Evolutionary conservation across 2,329 filamentous ascomycete genomes (phyloP), one percentile per base, ranked within the genome.

Genomic region (Pseudomassariella vexata): DNA sequence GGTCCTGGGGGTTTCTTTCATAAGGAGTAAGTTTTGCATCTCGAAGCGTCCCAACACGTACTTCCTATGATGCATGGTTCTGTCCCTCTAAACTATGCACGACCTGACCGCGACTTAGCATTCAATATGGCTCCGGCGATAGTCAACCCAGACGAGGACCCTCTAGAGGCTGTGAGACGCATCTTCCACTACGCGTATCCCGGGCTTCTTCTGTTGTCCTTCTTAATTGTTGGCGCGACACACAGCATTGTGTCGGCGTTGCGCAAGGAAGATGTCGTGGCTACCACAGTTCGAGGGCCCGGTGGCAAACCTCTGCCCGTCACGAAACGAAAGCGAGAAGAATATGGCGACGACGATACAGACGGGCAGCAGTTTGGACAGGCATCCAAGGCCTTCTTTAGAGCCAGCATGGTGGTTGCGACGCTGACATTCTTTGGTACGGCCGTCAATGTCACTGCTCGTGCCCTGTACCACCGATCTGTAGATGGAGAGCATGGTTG

Each of bases 231-330:
- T 34, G 66, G 70, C 26, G 67, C 65, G 20, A 60, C 66, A 39
- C 68, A 75, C 52, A 74, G 70, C 48, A 62, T 76, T 24, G 56
- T 68, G 50, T 66, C 63, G 35, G 64, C 69, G 19, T 65, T 63
- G 42, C 68, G 63, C 32, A 63, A 66, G 36, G 68, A 71, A 22
- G 61, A 67, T 40, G 50, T 64, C 21, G 52, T 65, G 15, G 55
- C 58, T 32, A 71, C 67, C 15, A 66, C 58, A 19, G 59, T 74
- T 43, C 79, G 71, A 32, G 89, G 89, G n/a, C 88, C 89, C 2
- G 89, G 86, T 35, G 90, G 89, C 45, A 89, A 94, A 56, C 87
- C 87, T 20, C 66, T 95, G 33, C 88, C 87, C n/a, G 55, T 67
- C 30, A 74, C 69, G 38, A 83, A 79, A 53, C 76, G 66, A 36